Evolutionary conservation across 179 eudicot species (phyloP).

Genomic region (Camellia oleifera): DNA sequence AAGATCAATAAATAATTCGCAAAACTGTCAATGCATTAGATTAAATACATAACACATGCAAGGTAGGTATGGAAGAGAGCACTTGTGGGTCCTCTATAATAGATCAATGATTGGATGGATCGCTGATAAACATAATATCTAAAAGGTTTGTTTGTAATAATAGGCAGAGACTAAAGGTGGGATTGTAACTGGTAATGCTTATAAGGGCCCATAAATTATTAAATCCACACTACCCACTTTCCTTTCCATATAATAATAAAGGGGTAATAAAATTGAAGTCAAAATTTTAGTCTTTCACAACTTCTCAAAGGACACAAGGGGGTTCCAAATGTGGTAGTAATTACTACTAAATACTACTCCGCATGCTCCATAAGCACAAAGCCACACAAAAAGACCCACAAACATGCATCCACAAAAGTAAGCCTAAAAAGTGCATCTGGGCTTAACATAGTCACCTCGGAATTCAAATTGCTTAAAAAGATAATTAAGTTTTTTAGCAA

Average conservation of each 20-base stretch:
- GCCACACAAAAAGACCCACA: constrained; percentile 17
- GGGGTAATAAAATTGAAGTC: not conserved
- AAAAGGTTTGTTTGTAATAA: constrained; percentile 1
- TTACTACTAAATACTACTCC: not conserved
- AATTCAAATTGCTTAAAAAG: constrained; percentile 2
- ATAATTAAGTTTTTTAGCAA: constrained; percentile 21
- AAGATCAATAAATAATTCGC: not conserved
- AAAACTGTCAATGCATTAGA: constrained; percentile 13
- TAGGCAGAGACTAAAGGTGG: not conserved
- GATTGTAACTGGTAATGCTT: not conserved
- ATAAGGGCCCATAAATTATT: not conserved
- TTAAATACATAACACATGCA: constrained; percentile 17
- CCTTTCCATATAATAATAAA: not conserved
- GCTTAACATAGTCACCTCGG: constrained; percentile 10
- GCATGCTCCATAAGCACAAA: constrained; percentile 14
- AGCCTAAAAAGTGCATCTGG: not conserved
- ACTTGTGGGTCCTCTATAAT: constrained; percentile 25
- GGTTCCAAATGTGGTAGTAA: constrained; percentile 6
- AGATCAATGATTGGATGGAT: constrained; percentile 36
- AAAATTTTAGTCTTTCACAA: not conserved
- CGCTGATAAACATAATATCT: constrained; percentile 28
- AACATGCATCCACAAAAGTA: constrained; percentile 12
- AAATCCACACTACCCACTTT: constrained; percentile 2
- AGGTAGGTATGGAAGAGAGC: constrained; percentile 32
- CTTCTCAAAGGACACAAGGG: constrained; percentile 15